Percentiles rank a stretch among this genome's conserved stretches.
These are phyloP conservation scores for Hansenula lynferdii DNA, from an alignment of 1,139 yeast species.

Conservation along the genomic window DNA sequence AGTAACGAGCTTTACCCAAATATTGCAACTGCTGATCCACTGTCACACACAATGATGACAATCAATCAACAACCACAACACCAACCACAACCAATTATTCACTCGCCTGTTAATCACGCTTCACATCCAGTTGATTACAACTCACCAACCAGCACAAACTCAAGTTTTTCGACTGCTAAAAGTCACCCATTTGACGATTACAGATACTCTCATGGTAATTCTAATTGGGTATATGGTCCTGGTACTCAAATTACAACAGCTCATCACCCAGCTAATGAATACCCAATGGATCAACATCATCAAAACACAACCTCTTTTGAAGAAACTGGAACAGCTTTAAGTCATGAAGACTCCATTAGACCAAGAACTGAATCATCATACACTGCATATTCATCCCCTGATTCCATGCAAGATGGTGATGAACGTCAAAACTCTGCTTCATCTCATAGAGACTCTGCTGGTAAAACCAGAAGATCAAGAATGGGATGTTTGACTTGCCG, in stretches of 20 bases:
- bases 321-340: not conserved
- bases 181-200: not conserved
- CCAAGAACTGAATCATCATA: conserved; percentile 1
- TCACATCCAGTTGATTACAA: not conserved
- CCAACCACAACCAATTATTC: not conserved
- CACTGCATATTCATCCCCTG: not conserved
- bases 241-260: not conserved
- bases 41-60: not conserved
- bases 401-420: not conserved
- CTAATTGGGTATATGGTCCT: conserved; percentile 1
- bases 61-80: not conserved
- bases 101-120: not conserved
- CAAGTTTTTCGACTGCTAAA: not conserved
- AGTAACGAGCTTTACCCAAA: not conserved
- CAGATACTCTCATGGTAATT: not conserved
- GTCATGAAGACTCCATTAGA: not conserved
- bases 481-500: conserved; percentile 72
- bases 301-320: not conserved
- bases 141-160: conserved; percentile 1
- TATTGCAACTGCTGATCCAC: not conserved
- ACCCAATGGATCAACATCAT: not conserved
- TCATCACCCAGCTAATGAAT: not conserved
- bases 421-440: not conserved
- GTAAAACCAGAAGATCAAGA: conserved; percentile 22
- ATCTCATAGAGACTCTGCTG: not conserved